phyloP scores from a whole-genome alignment of 208 protist species.

The Strigomonas galati region DNA sequence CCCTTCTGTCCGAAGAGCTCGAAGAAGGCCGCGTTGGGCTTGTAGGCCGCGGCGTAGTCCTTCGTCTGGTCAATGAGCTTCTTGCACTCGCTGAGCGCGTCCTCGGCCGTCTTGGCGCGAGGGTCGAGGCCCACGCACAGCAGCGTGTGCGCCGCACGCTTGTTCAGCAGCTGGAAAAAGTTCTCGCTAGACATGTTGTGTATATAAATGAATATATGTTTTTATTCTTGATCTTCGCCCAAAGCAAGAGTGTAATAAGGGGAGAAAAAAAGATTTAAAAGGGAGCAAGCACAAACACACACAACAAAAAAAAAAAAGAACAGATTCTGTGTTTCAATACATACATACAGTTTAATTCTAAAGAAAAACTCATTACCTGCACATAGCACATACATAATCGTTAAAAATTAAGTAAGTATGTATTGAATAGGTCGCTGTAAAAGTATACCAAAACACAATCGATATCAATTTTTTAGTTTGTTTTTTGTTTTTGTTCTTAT shows the following conservation, averaged over 20 bases:
- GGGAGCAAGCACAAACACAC: neutral
- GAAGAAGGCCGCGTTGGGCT: slow-evolving; percentile 90
- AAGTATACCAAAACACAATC: too few species aligned
- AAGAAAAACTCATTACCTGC: too few species aligned
- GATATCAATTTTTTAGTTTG: too few species aligned
- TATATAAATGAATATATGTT: neutral
- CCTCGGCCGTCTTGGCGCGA: slow-evolving; percentile 57
- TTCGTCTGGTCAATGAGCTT: slow-evolving; percentile 72
- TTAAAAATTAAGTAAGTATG: too few species aligned
- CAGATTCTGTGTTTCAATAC: too few species aligned
- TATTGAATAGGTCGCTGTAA: too few species aligned
- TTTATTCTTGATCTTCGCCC: slow-evolving; percentile 6
- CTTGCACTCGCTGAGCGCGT: slow-evolving; percentile 66
- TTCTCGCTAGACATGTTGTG: neutral
- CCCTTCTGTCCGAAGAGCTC: slow-evolving; percentile 74
- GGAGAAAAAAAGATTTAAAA: neutral
- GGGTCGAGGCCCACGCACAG: slow-evolving; percentile 87
- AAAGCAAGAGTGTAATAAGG: neutral
- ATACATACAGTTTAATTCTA: too few species aligned
- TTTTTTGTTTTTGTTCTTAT: slow-evolving; percentile 8
- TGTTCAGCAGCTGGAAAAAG: slow-evolving; percentile 86
- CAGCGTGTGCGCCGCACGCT: slow-evolving; percentile 70
- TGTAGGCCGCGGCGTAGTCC: slow-evolving; percentile 83
- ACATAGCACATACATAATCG: too few species aligned
- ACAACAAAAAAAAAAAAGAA: slow-evolving; percentile 17